A percentile compares a stretch with the other conserved stretches of the same genome.
Conservation (phyloP, 768 basidiomycete genomes). For the Kwoniella europaea region DNA sequence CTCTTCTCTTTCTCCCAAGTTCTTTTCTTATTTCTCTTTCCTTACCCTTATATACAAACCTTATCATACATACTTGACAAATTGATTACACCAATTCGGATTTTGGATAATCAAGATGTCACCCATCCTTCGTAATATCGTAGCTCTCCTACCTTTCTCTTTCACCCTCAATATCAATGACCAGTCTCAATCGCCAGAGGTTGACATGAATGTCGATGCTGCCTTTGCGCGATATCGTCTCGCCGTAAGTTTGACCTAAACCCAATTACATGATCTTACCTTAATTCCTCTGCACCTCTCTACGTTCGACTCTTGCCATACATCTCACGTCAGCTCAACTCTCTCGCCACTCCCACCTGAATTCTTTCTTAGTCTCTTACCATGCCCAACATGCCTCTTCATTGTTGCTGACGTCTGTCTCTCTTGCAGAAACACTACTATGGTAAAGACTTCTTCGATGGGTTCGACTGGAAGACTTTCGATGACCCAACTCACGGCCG, state of each 20-base stretch:
- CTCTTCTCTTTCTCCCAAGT: constrained; percentile 3
- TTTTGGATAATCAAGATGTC: constrained; percentile 1
- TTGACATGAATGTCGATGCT: background rate
- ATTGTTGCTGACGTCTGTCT: background rate
- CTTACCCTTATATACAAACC: background rate
- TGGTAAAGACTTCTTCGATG: constrained; percentile 24
- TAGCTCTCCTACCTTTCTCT: constrained; percentile 16
- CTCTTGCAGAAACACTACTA: constrained; percentile 13
- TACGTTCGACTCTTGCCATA: background rate
- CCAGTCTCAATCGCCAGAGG: background rate
- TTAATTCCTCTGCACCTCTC: background rate
- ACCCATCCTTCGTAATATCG: constrained; percentile 16
- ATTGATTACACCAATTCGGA: background rate
- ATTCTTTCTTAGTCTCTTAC: background rate
- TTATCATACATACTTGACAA: background rate
- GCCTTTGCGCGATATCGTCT: background rate
- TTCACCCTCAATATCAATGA: constrained; percentile 7
- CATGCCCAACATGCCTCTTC: background rate
- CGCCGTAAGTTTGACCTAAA: background rate
- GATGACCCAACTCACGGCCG: constrained; percentile 27
- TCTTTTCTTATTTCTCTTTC: background rate
- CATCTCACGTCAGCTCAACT: constrained; percentile 10
- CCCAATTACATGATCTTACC: background rate
- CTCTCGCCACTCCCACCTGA: background rate
- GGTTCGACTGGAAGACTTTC: constrained; percentile 25